Evolutionary conservation across 371 early-diverging fungal genomes (phyloP).

Genomic region (Mucor mucedo): DNA sequence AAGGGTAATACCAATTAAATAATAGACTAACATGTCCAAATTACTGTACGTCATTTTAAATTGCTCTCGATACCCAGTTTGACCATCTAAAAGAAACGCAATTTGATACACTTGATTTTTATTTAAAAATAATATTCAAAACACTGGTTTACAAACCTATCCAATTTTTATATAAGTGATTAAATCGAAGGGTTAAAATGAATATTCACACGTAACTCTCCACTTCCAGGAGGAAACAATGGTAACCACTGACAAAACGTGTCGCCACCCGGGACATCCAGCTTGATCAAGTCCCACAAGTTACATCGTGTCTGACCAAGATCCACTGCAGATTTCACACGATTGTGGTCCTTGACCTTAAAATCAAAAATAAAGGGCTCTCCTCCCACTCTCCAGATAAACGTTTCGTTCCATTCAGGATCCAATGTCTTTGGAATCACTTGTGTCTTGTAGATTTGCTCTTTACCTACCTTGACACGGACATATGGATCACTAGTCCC

Average conservation of each 20-base stretch:
- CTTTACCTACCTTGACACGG: slow-evolving; percentile 56
- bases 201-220: slow-evolving; percentile 41
- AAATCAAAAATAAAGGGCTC: slow-evolving; percentile 57
- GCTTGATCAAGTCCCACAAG: slow-evolving; percentile 59
- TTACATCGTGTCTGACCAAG: slow-evolving; percentile 64
- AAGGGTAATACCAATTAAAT: no score
- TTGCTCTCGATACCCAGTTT: no score
- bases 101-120: no score
- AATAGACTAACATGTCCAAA: no score
- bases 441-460: slow-evolving; percentile 74
- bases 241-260: slow-evolving; percentile 42
- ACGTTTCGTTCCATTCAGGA: slow-evolving; percentile 71
- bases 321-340: slow-evolving; percentile 65
- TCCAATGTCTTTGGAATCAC: slow-evolving; percentile 75
- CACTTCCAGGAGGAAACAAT: slow-evolving; percentile 45
- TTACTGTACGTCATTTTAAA: no score
- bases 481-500: slow-evolving; percentile 70
- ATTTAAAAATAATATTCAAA: no score
- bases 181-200: slow-evolving; percentile 20
- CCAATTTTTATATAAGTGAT: neutral
- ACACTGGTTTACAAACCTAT: no score
- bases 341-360: slow-evolving; percentile 72
- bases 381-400: slow-evolving; percentile 36
- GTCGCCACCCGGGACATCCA: slow-evolving; percentile 33
- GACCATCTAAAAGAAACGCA: no score